Conservation (phyloP, 2,329 filamentous ascomycete genomes). For the Colletotrichum caudatum region DNA sequence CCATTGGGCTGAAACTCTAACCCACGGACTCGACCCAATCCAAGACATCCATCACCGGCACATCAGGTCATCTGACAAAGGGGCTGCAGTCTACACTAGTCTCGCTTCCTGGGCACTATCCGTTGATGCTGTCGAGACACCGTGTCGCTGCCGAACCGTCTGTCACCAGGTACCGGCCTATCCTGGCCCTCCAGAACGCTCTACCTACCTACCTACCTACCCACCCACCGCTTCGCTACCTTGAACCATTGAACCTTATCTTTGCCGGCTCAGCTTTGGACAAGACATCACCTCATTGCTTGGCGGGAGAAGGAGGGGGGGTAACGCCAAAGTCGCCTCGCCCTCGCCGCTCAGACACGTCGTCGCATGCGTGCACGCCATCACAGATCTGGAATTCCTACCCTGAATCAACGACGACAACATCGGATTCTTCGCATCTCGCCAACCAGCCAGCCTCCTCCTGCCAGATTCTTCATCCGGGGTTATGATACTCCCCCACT, state of each 20-base stretch:
- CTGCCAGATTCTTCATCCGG: background rate
- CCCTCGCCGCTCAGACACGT: background rate
- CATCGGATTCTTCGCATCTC: constrained; percentile 1
- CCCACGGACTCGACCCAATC: constrained; percentile 27
- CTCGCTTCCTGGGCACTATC: constrained; percentile 21
- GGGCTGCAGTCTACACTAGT: constrained; percentile 29
- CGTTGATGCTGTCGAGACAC: background rate
- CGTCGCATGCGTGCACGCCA: background rate
- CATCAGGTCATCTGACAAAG: constrained; percentile 38
- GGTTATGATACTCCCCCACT: background rate
- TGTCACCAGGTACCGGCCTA: background rate
- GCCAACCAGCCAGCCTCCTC: background rate
- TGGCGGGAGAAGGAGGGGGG: no score
- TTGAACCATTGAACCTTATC: background rate
- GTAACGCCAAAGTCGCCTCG: background rate
- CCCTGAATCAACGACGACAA: background rate
- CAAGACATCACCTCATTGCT: background rate
- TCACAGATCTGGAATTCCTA: background rate
- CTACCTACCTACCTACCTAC: no score
- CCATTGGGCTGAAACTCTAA: constrained; percentile 40
- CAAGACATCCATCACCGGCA: constrained; percentile 29
- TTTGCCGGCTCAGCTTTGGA: background rate
- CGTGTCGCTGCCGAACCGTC: background rate
- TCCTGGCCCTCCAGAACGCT: background rate
- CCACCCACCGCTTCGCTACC: background rate